Percentiles rank a stretch among this genome's conserved stretches.
Conservation (phyloP, 306 rosid genomes). For the Potentilla sterilis region DNA sequence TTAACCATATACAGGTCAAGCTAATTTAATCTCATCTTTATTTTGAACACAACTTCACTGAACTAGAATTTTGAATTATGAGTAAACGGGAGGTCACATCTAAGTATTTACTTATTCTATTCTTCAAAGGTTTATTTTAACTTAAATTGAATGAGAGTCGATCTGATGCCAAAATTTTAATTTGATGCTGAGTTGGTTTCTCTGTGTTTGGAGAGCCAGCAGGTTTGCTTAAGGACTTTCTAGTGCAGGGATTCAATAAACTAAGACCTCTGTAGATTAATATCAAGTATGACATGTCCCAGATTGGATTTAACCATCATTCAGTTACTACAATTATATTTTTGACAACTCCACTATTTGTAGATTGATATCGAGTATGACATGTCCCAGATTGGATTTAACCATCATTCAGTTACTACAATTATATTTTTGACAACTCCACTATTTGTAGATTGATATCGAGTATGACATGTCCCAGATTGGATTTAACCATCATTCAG, state of each 20-base stretch:
- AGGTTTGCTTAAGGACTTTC: not conserved
- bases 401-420: constrained; percentile 4
- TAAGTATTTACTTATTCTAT: not conserved
- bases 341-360: constrained; percentile 1
- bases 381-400: too few species aligned
- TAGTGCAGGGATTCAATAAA: not conserved
- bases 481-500: too few species aligned
- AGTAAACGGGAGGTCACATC: not conserved
- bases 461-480: too few species aligned
- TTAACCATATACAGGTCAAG: not conserved
- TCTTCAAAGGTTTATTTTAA: not conserved
- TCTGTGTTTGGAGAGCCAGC: not conserved
- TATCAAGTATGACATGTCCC: not conserved
- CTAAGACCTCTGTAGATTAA: not conserved
- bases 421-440: constrained; percentile 17
- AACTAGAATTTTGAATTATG: not conserved
- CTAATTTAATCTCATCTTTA: not conserved
- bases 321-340: constrained; percentile 2
- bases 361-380: too few species aligned
- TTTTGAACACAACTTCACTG: not conserved
- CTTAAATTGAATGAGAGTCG: not conserved
- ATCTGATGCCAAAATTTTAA: not conserved
- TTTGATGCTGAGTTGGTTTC: not conserved
- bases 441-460: too few species aligned
- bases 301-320: not conserved